A percentile compares a stretch with the other conserved stretches of the same genome.
Evolutionary conservation across 2,329 filamentous ascomycete genomes (phyloP).

Genomic region (Alternaria gaisen): DNA sequence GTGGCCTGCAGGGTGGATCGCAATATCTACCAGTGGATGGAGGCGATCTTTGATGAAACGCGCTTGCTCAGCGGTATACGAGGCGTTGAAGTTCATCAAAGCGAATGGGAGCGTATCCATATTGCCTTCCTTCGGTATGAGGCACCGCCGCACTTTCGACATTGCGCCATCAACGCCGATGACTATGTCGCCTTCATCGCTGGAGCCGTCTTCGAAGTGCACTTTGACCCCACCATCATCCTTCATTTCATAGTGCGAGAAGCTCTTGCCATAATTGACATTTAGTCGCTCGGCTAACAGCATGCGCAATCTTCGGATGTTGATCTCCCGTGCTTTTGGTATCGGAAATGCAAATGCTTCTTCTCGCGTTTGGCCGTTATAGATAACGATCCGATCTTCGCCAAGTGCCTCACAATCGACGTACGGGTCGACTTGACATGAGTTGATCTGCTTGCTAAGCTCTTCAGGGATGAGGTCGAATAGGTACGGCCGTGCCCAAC

Average conservation of each 20-base stretch:
- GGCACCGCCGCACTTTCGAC: conserved; percentile 37
- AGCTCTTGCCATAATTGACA: conserved; percentile 40
- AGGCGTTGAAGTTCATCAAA: conserved; percentile 43
- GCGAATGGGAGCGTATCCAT: conserved; percentile 40
- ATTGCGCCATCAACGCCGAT: conserved; percentile 42
- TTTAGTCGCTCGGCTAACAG: conserved; percentile 48
- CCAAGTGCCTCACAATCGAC: conserved; percentile 38
- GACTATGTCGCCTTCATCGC: conserved; percentile 30
- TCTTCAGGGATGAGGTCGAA: conserved; percentile 43
- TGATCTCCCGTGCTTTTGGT: conserved; percentile 44
- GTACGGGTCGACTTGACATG: conserved; percentile 46
- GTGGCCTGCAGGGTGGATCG: conserved; percentile 43
- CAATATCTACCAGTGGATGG: conserved; percentile 44
- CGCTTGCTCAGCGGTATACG: conserved; percentile 36
- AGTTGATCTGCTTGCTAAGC: conserved; percentile 34
- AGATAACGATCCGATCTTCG: conserved; percentile 44
- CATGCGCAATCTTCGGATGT: conserved; percentile 50
- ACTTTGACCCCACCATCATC: conserved; percentile 38
- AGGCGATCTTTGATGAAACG: conserved; percentile 34
- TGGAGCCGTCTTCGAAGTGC: conserved; percentile 37
- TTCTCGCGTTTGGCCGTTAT: conserved; percentile 48
- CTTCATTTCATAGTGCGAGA: conserved; percentile 24
- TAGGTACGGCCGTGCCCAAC: conserved; percentile 47
- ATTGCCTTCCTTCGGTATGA: conserved; percentile 28
- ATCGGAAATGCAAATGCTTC: conserved; percentile 48